Evolutionary conservation across 2,329 filamentous ascomycete species (phyloP).

Genomic region (Colletotrichum karsti): DNA sequence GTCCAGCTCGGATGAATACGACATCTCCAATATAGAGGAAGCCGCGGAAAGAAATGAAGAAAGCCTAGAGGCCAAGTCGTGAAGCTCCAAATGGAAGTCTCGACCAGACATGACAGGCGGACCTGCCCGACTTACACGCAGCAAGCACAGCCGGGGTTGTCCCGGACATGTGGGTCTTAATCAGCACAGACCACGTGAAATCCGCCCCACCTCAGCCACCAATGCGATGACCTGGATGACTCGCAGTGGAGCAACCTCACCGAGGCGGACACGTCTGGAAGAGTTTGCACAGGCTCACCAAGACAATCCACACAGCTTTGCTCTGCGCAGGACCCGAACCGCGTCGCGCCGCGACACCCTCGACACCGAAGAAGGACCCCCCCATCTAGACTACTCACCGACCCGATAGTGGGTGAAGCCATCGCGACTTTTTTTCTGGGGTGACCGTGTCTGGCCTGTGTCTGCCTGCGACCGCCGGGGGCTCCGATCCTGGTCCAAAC

Average conservation of each 20-base stretch:
- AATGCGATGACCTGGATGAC: conserved; percentile 3
- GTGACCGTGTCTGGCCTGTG: neutral
- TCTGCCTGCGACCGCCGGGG: neutral
- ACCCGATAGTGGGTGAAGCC: conserved; percentile 6
- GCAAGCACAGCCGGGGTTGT: conserved; percentile 6
- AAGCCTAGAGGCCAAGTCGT: neutral
- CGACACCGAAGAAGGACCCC: conserved; percentile 4
- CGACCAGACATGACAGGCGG: neutral
- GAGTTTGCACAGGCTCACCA: conserved; percentile 31
- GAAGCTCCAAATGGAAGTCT: neutral
- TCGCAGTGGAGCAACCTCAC: conserved; percentile 22
- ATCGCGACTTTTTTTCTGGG: neutral
- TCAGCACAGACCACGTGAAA: neutral
- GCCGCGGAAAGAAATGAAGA: neutral
- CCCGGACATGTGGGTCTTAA: neutral
- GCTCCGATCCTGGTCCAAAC: conserved; percentile 3
- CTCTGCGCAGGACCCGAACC: conserved; percentile 12
- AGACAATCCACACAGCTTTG: conserved; percentile 31
- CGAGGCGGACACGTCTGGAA: conserved; percentile 18
- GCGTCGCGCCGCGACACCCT: conserved; percentile 33
- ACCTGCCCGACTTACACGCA: conserved; percentile 25
- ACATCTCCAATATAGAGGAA: no score
- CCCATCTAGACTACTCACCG: conserved; percentile 27
- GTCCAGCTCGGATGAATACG: no score
- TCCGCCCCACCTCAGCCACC: neutral